Evolutionary conservation across 2,329 filamentous ascomycete genomes (phyloP).

Genomic region (Verticillium longisporum): DNA sequence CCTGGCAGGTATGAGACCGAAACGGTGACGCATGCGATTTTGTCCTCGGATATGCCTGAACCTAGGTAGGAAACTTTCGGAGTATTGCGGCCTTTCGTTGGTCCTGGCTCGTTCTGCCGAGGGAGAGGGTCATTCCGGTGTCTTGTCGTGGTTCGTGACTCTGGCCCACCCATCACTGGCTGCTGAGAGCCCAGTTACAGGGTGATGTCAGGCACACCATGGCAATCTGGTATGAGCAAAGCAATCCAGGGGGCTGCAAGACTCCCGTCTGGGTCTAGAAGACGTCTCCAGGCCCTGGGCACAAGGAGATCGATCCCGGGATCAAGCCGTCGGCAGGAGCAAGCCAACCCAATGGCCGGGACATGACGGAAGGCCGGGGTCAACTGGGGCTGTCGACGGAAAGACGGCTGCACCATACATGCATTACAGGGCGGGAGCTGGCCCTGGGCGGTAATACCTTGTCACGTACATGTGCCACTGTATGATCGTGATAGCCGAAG

Average conservation of each 20-base stretch:
- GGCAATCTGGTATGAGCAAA: not conserved
- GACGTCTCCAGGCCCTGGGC: not conserved
- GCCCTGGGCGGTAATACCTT: not conserved
- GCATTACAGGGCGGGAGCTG: not conserved
- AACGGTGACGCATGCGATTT: not conserved
- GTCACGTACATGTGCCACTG: not conserved
- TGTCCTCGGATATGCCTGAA: not conserved
- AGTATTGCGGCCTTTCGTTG: not conserved
- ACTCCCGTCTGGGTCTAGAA: not conserved
- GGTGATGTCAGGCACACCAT: not conserved
- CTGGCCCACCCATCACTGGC: not conserved
- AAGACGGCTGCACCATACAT: not conserved
- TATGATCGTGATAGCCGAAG: not conserved
- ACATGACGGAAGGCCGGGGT: not conserved
- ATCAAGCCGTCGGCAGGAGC: not conserved
- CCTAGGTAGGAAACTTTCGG: not conserved
- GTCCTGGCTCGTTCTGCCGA: not conserved
- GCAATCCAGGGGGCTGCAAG: not conserved
- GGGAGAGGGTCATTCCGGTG: not conserved
- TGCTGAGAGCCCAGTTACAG: not conserved
- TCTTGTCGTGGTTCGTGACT: not conserved
- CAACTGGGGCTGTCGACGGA: not conserved
- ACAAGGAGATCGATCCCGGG: not conserved
- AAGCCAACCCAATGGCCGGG: not conserved
- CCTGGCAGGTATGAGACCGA: not conserved